These are phyloP conservation scores for Sphagnum magellanicum DNA, from an alignment of 228 moss, liverwort and hornwort genomes.

Conservation along the genomic window DNA sequence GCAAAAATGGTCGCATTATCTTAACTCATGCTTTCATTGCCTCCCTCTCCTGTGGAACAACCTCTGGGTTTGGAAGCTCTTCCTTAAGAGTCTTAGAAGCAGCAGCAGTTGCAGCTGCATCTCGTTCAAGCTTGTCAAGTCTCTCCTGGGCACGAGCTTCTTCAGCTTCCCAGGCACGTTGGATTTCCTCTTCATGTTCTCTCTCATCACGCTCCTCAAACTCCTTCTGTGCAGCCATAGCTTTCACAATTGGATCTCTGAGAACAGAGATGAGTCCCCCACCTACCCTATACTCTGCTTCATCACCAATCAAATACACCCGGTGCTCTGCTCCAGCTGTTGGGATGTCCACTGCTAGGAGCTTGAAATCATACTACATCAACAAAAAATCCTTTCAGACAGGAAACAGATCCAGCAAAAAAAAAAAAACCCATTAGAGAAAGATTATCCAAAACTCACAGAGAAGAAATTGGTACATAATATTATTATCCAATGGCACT, in stretches of 20 bases:
- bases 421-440: background rate
- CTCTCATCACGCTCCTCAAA: slow-evolving; percentile 37
- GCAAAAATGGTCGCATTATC: too few species aligned
- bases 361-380: slow-evolving; percentile 46
- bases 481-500: background rate
- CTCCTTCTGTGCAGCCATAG: slow-evolving; percentile 56
- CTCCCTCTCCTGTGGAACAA: too few species aligned
- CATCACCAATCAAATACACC: slow-evolving; percentile 41
- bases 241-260: slow-evolving; percentile 45
- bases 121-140: background rate
- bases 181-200: slow-evolving; percentile 36
- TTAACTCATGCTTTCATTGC: too few species aligned
- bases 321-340: slow-evolving; percentile 49
- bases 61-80: background rate
- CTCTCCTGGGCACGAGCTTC: slow-evolving; percentile 3
- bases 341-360: slow-evolving; percentile 51
- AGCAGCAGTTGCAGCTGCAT: background rate
- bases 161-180: slow-evolving; percentile 3
- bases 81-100: background rate
- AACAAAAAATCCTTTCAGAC: background rate
- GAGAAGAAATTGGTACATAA: too few species aligned
- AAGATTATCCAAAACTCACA: too few species aligned
- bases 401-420: background rate
- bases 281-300: slow-evolving; percentile 38
- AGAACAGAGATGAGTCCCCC: slow-evolving; percentile 44